Evolutionary conservation across 306 rosid species (phyloP).

Genomic region (Cyamopsis tetragonoloba): DNA sequence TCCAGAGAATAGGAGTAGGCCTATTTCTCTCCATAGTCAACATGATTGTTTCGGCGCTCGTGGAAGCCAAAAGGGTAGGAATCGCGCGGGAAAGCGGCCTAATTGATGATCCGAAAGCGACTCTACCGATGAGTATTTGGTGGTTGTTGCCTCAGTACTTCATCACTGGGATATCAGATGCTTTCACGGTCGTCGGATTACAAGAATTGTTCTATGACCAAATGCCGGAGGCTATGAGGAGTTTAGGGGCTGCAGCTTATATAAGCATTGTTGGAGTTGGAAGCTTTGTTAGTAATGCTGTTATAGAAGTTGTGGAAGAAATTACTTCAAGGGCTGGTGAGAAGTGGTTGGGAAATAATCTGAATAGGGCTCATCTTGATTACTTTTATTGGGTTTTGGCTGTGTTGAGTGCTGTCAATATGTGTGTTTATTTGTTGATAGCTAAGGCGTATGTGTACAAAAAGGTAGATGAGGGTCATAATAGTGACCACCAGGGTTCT

Average conservation of each 20-base stretch:
- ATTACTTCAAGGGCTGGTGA: constrained; percentile 25
- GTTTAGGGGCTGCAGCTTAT: constrained; percentile 75
- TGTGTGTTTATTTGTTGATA: constrained; percentile 43
- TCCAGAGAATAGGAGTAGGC: constrained; percentile 70
- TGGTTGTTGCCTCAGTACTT: constrained; percentile 83
- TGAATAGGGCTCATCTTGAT: constrained; percentile 67
- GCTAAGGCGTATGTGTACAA: constrained; percentile 55
- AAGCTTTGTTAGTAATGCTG: constrained; percentile 41
- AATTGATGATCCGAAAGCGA: constrained; percentile 39
- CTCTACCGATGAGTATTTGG: constrained; percentile 60
- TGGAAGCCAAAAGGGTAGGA: constrained; percentile 52
- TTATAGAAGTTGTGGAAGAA: constrained; percentile 38
- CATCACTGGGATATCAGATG: constrained; percentile 46
- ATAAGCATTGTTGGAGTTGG: constrained; percentile 57
- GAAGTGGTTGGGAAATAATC: constrained; percentile 55
- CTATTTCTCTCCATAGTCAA: constrained; percentile 50
- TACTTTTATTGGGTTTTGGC: constrained; percentile 64
- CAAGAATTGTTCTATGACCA: constrained; percentile 69
- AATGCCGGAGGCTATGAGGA: constrained; percentile 59
- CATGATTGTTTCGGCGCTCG: constrained; percentile 54
- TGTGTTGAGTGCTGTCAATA: constrained; percentile 41
- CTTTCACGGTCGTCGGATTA: constrained; percentile 52
- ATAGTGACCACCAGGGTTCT: constrained; percentile 8
- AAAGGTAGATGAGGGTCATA: constrained; percentile 30
- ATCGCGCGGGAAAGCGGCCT: constrained; percentile 40